Base-by-base conservation (phyloP, 2,329 filamentous ascomycete species). In the Ophiocordyceps polyrhachis-furcata region DNA sequence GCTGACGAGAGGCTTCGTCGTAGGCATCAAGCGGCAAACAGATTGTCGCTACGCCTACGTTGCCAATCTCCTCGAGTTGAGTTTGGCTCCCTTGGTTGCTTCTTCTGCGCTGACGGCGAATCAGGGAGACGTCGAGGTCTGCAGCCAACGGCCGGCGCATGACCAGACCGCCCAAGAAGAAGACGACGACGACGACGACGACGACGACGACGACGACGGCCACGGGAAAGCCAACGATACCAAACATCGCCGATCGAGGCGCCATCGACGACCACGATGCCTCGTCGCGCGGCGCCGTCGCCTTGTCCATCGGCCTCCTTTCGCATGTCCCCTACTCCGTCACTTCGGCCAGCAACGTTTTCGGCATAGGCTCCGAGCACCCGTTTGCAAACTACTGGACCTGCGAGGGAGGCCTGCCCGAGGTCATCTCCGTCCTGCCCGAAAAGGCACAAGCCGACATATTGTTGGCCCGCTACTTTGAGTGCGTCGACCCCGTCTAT, bases 371-470 rank as follows among this genome's bases (percentile, higher is more conserved):
- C 14, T 78, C 79, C 1, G 80, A 85, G 55, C 81, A 86, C 55
- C 82, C 81, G 0, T 87, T 87, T 56, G 78, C 81, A 54, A 88
- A 88, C 56, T 88, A 88, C 60, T 89, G 83, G 83, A 88, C 82
- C 3, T 84, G 79, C 54, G 73, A 79, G 48, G 83, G 83, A 42
- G 83, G 82, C 0, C 63, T 89, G 17, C 68, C 75, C 9, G 83
- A 89, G 60, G 81, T 87, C 7, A 76, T 87, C 40, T 76, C 74
- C 1, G 81, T 87, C 4, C 64, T 89, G 13, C 83, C 83, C 0
- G 79, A 79, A 46, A 87, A 84, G 62, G 62, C 79, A 9, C 82
- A 87, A 58, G 80, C 81, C 44, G 81, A 88, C 51, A 78, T 83
- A 37, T 65, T 88, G 13, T 59, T 81, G 32, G 64, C 60, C 43